Percentiles rank a stretch among this genome's conserved stretches.
These are phyloP conservation scores for Saraca asoca DNA, from an alignment of 331 rosid genomes.

Conservation along the genomic window DNA sequence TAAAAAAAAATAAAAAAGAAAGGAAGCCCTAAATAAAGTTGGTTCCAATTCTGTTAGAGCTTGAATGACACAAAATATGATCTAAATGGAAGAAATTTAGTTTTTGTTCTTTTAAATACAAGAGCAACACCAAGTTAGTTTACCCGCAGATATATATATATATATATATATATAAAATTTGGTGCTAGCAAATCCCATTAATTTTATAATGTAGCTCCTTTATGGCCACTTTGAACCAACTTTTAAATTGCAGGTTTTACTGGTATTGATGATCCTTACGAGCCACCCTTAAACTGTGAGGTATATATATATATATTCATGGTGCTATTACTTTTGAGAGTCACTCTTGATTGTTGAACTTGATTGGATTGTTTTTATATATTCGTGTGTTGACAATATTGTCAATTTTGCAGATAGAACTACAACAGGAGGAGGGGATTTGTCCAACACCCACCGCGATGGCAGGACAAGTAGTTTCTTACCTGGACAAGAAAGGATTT, in stretches of 20 bases:
- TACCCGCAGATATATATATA: too few relatives aligned
- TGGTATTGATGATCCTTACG: constrained; percentile 84
- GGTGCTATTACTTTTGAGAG: constrained; percentile 3
- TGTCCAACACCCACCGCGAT: constrained; percentile 61
- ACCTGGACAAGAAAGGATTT: constrained; percentile 69
- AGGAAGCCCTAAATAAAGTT: constrained; percentile 17
- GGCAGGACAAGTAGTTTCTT: constrained; percentile 66
- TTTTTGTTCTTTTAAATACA: not conserved
- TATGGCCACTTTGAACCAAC: constrained; percentile 7
- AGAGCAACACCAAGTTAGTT: too few relatives aligned
- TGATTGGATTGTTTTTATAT: not conserved
- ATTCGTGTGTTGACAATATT: constrained; percentile 13
- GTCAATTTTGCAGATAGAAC: constrained; percentile 53
- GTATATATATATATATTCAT: constrained; percentile 43
- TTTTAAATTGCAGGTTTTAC: constrained; percentile 66
- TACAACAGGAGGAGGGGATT: constrained; percentile 52
- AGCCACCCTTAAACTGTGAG: constrained; percentile 76
- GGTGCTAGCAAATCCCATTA: too few relatives aligned
- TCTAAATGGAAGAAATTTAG: not conserved
- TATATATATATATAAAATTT: too few relatives aligned
- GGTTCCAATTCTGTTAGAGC: constrained; percentile 9
- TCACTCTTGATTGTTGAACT: too few relatives aligned
- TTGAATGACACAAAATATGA: constrained; percentile 7
- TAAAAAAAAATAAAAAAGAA: not conserved
- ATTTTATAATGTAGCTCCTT: not conserved